Conservation (phyloP, 176 grass and related monocot species). For the Cenchrus americanus region DNA sequence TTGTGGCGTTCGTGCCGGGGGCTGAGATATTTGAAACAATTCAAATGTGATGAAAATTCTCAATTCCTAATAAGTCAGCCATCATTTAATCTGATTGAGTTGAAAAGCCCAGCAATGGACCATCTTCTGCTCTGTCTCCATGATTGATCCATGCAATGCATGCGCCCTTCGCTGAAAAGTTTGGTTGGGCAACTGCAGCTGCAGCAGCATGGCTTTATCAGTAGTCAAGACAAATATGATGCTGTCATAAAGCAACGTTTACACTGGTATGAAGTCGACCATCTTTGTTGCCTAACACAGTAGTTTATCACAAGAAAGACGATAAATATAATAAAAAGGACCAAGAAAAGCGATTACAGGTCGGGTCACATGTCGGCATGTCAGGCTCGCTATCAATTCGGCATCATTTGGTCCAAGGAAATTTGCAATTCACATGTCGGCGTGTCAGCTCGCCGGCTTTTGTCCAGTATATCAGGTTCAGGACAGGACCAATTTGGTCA, state of each 20-base stretch:
- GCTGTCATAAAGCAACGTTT: conserved; percentile 23
- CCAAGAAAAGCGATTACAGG: neutral
- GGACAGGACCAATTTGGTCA: conserved; percentile 31
- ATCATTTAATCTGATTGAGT: conserved; percentile 31
- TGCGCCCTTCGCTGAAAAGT: conserved; percentile 33
- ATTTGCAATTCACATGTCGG: conserved; percentile 18
- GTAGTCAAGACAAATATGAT: conserved; percentile 39
- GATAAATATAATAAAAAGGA: neutral
- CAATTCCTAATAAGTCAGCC: conserved; percentile 12
- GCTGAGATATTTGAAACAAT: neutral
- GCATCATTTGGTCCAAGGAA: conserved; percentile 21
- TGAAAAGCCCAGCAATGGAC: conserved; percentile 14
- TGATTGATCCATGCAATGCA: conserved; percentile 5
- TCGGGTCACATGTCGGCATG: conserved; percentile 19
- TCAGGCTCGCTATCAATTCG: conserved; percentile 29
- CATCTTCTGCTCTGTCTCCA: conserved; percentile 28
- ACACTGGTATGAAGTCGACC: neutral
- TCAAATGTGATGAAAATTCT: conserved; percentile 37
- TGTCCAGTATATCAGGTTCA: neutral
- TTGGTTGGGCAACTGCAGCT: neutral
- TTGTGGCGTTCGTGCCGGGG: neutral
- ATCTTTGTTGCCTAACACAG: conserved; percentile 16
- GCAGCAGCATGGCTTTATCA: conserved; percentile 8
- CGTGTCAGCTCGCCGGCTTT: conserved; percentile 31
- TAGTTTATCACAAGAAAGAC: conserved; percentile 4